Evolutionary conservation across 805 yeast genomes (phyloP).

Genomic region (Candida xiaguanensis): DNA sequence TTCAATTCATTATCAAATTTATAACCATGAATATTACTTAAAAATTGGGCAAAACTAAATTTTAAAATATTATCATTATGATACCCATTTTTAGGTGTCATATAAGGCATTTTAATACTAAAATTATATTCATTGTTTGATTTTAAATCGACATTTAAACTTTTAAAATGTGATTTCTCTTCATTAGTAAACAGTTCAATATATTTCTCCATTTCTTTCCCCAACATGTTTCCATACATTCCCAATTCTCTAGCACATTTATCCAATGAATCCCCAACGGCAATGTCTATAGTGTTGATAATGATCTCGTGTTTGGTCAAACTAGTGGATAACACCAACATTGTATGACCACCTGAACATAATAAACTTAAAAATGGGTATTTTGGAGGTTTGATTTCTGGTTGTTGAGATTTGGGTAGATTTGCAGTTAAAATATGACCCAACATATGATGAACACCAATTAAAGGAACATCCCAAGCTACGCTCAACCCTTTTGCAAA

Average conservation of each 20-base stretch:
- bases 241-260: constrained; percentile 89
- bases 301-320: constrained; percentile 67
- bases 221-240: constrained; percentile 76
- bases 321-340: constrained; percentile 66
- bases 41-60: constrained; percentile 79
- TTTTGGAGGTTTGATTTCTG: constrained; percentile 45
- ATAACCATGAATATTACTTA: constrained; percentile 46
- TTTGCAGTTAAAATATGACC: constrained; percentile 71
- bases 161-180: constrained; percentile 20
- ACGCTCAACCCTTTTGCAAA: constrained; percentile 79
- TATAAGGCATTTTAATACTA: constrained; percentile 28
- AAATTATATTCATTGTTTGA: constrained; percentile 21
- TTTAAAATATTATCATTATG: constrained; percentile 22
- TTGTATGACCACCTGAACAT: constrained; percentile 93
- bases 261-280: constrained; percentile 91
- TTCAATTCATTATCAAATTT: constrained; percentile 14
- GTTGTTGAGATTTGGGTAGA: constrained; percentile 35
- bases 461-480: constrained; percentile 72
- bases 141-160: constrained; percentile 17
- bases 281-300: constrained; percentile 77
- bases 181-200: constrained; percentile 32
- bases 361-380: constrained; percentile 75
- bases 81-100: constrained; percentile 24
- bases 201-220: constrained; percentile 70
- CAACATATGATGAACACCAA: constrained; percentile 96